These are phyloP conservation scores for Camellia lanceoleosa DNA, from an alignment of 148 eudicot species.

Conservation along the genomic window DNA sequence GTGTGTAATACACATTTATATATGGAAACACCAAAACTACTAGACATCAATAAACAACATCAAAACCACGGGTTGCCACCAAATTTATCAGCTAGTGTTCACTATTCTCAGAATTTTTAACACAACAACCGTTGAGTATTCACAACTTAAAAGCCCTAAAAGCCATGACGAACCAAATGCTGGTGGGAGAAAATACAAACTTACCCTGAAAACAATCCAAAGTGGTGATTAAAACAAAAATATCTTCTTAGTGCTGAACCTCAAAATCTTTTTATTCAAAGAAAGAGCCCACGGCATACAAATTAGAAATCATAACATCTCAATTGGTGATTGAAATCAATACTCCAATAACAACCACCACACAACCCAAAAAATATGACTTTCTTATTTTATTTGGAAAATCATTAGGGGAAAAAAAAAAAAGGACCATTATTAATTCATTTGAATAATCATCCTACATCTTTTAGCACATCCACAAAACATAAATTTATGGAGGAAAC, in stretches of 20 bases:
- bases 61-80: neutral
- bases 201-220: neutral
- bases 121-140: neutral
- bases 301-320: neutral
- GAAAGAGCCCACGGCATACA: neutral
- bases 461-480: constrained; percentile 1
- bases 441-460: neutral
- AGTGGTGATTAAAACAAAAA: neutral
- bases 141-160: neutral
- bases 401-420: neutral
- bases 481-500: neutral
- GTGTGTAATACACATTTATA: neutral
- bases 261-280: neutral
- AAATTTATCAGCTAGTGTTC: no score
- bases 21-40: neutral
- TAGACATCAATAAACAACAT: neutral
- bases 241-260: neutral
- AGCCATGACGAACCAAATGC: neutral
- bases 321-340: neutral
- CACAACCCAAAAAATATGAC: neutral
- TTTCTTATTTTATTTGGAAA: neutral
- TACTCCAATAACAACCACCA: neutral
- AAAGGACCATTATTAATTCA: neutral
- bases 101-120: neutral
- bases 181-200: neutral